Evolutionary conservation across 768 basidiomycete species (phyloP).

Genomic region (Suillus fuscotomentosus): DNA sequence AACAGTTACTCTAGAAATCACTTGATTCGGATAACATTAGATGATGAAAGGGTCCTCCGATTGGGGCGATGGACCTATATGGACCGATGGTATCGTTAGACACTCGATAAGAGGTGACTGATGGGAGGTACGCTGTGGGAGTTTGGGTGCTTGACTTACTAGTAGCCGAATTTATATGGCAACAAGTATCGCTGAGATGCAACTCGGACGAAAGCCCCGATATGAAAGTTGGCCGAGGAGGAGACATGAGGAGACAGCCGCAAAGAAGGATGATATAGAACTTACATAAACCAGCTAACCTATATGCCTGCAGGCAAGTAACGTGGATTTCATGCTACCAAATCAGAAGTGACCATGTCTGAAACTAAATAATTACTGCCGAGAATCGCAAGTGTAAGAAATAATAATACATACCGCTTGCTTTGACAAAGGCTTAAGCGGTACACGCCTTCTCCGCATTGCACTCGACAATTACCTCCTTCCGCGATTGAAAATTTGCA

Average conservation of each 20-base stretch:
- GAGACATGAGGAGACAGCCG: constrained; percentile 3
- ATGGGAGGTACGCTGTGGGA: constrained; percentile 39
- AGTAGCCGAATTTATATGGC: not conserved
- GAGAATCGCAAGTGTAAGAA: constrained; percentile 21
- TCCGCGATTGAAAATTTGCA: constrained; percentile 49
- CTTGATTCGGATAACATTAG: constrained; percentile 16
- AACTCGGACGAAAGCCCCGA: not conserved
- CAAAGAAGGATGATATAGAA: constrained; percentile 17
- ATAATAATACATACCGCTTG: constrained; percentile 30
- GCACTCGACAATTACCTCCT: constrained; percentile 36
- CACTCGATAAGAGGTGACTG: constrained; percentile 51
- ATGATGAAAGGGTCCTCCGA: constrained; percentile 28
- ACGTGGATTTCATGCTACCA: constrained; percentile 53
- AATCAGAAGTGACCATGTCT: constrained; percentile 52
- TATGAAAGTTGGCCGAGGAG: not conserved
- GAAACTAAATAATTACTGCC: constrained; percentile 34
- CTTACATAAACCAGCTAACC: constrained; percentile 45
- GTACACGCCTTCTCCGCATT: constrained; percentile 51
- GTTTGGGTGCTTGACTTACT: constrained; percentile 3
- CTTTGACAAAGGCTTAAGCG: constrained; percentile 50
- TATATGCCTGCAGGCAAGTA: constrained; percentile 73
- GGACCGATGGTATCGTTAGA: constrained; percentile 26
- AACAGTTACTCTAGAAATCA: constrained; percentile 21
- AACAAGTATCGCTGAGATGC: not conserved
- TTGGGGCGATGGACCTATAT: constrained; percentile 33